Base-by-base conservation (phyloP, 1,139 yeast species). In the Suhomyces anneliseae region DNA sequence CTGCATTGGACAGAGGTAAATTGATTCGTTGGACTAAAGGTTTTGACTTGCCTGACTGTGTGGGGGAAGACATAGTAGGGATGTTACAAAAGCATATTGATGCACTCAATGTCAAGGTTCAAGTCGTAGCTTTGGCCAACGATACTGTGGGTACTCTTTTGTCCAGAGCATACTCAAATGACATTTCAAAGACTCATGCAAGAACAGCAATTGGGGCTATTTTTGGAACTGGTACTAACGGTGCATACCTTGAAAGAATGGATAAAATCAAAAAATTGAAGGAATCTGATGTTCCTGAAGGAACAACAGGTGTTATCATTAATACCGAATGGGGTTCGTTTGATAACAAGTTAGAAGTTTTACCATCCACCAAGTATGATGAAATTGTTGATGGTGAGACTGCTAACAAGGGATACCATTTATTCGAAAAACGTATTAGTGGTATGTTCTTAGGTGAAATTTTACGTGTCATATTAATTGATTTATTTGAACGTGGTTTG, bases 241-340 rank as follows among this genome's bases (percentile, higher is more conserved):
- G 97, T 50, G 96, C 97, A 10, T 92, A 92, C 68, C 76, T 81
- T 61, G 98, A 92, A 66, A 75, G 81, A 48, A 65, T 89, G 47
- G 83, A 79, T 39, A 78, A 83, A 44, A 87, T 93, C 55, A 79
- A 79, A 48, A 92, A 92, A 68, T 74, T 90, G 50, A 40, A 42
- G 19, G 39, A 43, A 9, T 65, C 69, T 0, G 69, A 69, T 9
- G 57, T 72, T 6, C 75, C 74, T 24, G 68, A 73, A 37, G 82
- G 79, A 31, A 79, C 80, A 51, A 72, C 74, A 2, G 85, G 88
- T 50, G 92, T 92, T 97, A 87, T 90, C 49, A 78, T 92, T 60
- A 92, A 92, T 71, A 90, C 97, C 38, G 98, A 92, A 70, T 92
- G 98, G 97, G 98, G 98, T 51, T 88, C 96, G 38, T 92, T 90